Percentiles rank a stretch among this genome's conserved stretches.
Conservation (phyloP, 1,139 yeast genomes). For the Zygosaccharomyces pseudobailii region DNA sequence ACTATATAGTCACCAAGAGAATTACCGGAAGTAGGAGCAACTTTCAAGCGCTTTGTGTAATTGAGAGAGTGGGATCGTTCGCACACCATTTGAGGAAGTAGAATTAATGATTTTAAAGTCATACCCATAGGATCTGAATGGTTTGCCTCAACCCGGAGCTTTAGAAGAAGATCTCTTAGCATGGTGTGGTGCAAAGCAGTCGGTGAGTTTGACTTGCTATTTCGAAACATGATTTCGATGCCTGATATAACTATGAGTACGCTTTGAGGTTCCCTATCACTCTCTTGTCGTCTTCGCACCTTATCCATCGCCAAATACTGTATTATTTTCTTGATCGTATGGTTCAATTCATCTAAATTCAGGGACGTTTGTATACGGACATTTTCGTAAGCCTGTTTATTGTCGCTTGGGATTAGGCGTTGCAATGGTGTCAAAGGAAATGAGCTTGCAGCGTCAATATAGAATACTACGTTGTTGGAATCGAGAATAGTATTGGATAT, state of each 20-base stretch:
- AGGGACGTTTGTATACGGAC: conserved; percentile 25
- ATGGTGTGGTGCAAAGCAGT: conserved; percentile 18
- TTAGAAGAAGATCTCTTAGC: conserved; percentile 22
- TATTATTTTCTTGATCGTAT: conserved; percentile 17
- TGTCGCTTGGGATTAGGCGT: conserved; percentile 15
- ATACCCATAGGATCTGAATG: conserved; percentile 8
- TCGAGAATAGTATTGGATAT: conserved; percentile 7
- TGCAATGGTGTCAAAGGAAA: conserved; percentile 29
- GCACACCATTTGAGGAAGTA: conserved; percentile 15
- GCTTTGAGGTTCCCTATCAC: conserved; percentile 2
- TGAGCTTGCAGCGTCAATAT: conserved; percentile 25
- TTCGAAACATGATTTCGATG: conserved; percentile 28
- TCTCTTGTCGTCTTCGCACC: conserved; percentile 8
- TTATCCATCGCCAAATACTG: conserved; percentile 17
- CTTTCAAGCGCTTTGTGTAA: conserved; percentile 10
- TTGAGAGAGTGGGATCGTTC: conserved; percentile 3
- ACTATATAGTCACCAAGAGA: conserved; percentile 24
- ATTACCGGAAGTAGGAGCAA: conserved; percentile 15
- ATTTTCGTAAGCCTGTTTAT: conserved; percentile 21
- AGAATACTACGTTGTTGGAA: conserved; percentile 15
- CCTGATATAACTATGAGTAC: conserved; percentile 23
- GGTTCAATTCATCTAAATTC: conserved; percentile 25
- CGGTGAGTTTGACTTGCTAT: conserved; percentile 19
- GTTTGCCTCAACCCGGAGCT: conserved; percentile 21
- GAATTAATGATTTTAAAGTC: conserved; percentile 11